Evolutionary conservation across 768 basidiomycete species (phyloP), one percentile per base, ranked within the genome.

Genomic region (Podaxis rugospora): DNA sequence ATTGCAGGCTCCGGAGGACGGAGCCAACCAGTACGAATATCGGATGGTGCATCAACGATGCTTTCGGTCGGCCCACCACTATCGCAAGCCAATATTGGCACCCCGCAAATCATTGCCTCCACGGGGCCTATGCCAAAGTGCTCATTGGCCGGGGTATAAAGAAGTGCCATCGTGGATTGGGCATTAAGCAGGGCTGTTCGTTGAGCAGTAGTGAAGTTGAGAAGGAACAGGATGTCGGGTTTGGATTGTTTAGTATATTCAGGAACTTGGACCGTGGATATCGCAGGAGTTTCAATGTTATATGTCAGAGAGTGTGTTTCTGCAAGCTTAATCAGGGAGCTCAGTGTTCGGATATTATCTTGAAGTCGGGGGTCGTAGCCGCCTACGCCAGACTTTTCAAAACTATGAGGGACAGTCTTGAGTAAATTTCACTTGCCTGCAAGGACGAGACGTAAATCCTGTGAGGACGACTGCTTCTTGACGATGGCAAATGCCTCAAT

Each of bases 121-220:
- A 98, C 83, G 1, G 97, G 96, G 0, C 89, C 95, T 65, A 99
- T 98, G 1, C 96, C 97, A 71, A 98, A 97, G 71, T 99, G 96
- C 68, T 99, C 96, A 71, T 96, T 96, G 6, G 83, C 77, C 0
- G 96, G 97, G 0, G 96, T 99, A 71, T 99, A 99, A 5, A 99
- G 80, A 0, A 98, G 78, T 0, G 84, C 91, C 14, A 84, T 72
- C 0, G 93, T 92, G 4, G 80, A 82, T 0, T 83, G 71, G 4
- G 85, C 80, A 11, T 75, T 83, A 39, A 99, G 85, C 1, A 98
- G 83, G 5, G 88, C 87, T 0, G 90, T 86, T 32, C 95, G 89
- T 70, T 98, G 96, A 0, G 77, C 66, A 5, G 88, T 89, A 1
- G 90, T 88, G 72, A 97, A 95, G 75, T 97, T 98, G 64, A 95